Evolutionary conservation across 345 rosid genomes (phyloP).

Genomic region (Euphorbia peplus): DNA sequence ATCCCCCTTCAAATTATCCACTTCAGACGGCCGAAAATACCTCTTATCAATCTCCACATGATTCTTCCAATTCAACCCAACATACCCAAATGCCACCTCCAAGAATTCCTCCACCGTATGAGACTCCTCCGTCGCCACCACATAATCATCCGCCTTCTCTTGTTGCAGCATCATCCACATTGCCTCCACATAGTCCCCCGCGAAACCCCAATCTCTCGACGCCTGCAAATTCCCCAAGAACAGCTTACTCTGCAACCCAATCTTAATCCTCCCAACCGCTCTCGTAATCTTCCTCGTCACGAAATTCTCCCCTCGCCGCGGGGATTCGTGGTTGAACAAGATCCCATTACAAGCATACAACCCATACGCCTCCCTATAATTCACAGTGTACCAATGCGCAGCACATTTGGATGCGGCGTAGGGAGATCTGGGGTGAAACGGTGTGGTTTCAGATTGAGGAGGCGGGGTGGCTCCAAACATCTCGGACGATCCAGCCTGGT

Average conservation of each 20-base stretch:
- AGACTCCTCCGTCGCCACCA: slow-evolving; percentile 91
- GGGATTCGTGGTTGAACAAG: slow-evolving; percentile 89
- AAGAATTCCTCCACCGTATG: slow-evolving; percentile 90
- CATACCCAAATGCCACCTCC: slow-evolving; percentile 67
- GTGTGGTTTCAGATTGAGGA: slow-evolving; percentile 72
- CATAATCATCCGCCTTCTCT: slow-evolving; percentile 88
- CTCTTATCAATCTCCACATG: slow-evolving; percentile 61
- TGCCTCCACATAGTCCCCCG: slow-evolving; percentile 96
- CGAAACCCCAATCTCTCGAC: slow-evolving; percentile 94
- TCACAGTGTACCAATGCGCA: slow-evolving; percentile 97
- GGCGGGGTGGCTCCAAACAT: slow-evolving; percentile 97
- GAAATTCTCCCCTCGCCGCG: slow-evolving; percentile 87
- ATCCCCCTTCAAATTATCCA: slow-evolving; percentile 59
- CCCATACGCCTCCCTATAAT: slow-evolving; percentile 89
- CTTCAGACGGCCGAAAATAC: slow-evolving; percentile 60
- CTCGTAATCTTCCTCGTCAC: slow-evolving; percentile 94
- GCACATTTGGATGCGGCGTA: slow-evolving; percentile 93
- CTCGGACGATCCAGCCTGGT: slow-evolving; percentile 95
- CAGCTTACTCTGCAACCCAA: slow-evolving; percentile 75
- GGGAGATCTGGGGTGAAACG: slow-evolving; percentile 96
- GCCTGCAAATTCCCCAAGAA: slow-evolving; percentile 84
- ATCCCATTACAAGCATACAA: slow-evolving; percentile 89
- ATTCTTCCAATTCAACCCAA: slow-evolving; percentile 54
- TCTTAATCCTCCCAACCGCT: slow-evolving; percentile 85
- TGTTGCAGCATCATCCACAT: slow-evolving; percentile 99